Conservation (phyloP, 2,329 filamentous ascomycete genomes). For the Fusarium neocosmosporiellum region DNA sequence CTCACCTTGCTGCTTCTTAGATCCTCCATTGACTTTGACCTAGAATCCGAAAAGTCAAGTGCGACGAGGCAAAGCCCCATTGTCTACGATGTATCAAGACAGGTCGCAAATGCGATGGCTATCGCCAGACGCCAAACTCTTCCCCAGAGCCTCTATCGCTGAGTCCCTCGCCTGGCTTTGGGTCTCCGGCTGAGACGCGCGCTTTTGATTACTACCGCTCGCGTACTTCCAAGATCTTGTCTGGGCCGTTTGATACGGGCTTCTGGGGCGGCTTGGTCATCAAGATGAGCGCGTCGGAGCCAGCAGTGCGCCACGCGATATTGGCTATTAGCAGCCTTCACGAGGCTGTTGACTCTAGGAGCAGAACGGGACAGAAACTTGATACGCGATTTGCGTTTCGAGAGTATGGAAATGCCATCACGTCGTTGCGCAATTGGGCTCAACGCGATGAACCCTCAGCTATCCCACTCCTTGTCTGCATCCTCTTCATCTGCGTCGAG, state of each 20-base stretch:
- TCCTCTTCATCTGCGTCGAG: slow-evolving; percentile 66
- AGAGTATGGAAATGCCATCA: slow-evolving; percentile 62
- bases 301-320: slow-evolving; percentile 61
- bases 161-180: slow-evolving; percentile 36
- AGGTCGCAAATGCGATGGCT: slow-evolving; percentile 68
- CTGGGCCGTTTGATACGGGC: slow-evolving; percentile 54
- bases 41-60: slow-evolving; percentile 67
- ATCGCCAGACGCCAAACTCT: slow-evolving; percentile 46
- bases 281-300: slow-evolving; percentile 57
- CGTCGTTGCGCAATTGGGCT: slow-evolving; percentile 53
- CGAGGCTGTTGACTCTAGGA: slow-evolving; percentile 45
- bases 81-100: slow-evolving; percentile 66
- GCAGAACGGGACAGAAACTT: slow-evolving; percentile 25
- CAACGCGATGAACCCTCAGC: slow-evolving; percentile 44
- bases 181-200: slow-evolving; percentile 35
- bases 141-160: slow-evolving; percentile 25
- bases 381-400: slow-evolving; percentile 41
- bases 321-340: slow-evolving; percentile 62
- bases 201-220: slow-evolving; percentile 51
- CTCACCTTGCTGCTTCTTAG: neutral
- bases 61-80: slow-evolving; percentile 64
- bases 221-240: slow-evolving; percentile 53
- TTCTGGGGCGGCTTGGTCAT: slow-evolving; percentile 60
- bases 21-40: neutral
- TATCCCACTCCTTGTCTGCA: slow-evolving; percentile 57